Evolutionary conservation across 2,329 filamentous ascomycete species (phyloP).

Genomic region (Trichoderma lentiforme): DNA sequence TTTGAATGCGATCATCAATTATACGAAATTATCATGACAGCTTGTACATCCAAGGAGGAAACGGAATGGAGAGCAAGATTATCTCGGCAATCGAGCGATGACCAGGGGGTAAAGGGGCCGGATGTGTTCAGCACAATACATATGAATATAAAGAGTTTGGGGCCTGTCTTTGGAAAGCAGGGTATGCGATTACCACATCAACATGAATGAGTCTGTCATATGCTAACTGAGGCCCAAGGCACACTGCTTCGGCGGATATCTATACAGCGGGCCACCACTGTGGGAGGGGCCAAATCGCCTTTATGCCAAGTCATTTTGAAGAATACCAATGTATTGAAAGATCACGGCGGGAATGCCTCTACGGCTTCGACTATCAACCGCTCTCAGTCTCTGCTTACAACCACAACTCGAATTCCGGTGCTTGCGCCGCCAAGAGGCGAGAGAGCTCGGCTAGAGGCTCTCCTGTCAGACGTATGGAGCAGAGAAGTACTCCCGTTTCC

Average conservation of each 20-base stretch:
- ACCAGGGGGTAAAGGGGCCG: conserved; percentile 44
- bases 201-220: neutral
- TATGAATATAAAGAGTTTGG: conserved; percentile 69
- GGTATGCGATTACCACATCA: conserved; percentile 38
- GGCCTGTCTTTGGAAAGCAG: conserved; percentile 70
- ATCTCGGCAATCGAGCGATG: conserved; percentile 46
- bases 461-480: conserved; percentile 79
- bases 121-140: conserved; percentile 61
- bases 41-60: conserved; percentile 78
- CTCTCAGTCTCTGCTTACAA: conserved; percentile 75
- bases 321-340: conserved; percentile 71
- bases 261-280: conserved; percentile 73
- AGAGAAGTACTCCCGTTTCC: conserved; percentile 77
- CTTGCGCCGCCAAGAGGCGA: conserved; percentile 73
- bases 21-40: conserved; percentile 83
- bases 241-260: conserved; percentile 67
- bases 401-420: conserved; percentile 62
- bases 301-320: conserved; percentile 79
- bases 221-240: conserved; percentile 37
- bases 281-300: conserved; percentile 65
- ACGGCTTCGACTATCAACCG: conserved; percentile 60
- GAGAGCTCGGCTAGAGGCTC: conserved; percentile 69
- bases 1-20: conserved; percentile 75
- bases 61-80: conserved; percentile 74
- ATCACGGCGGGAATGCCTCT: conserved; percentile 42